These are phyloP conservation scores for Scheffersomyces cryptocercus DNA, from an alignment of 1,139 yeast genomes.

Conservation along the genomic window DNA sequence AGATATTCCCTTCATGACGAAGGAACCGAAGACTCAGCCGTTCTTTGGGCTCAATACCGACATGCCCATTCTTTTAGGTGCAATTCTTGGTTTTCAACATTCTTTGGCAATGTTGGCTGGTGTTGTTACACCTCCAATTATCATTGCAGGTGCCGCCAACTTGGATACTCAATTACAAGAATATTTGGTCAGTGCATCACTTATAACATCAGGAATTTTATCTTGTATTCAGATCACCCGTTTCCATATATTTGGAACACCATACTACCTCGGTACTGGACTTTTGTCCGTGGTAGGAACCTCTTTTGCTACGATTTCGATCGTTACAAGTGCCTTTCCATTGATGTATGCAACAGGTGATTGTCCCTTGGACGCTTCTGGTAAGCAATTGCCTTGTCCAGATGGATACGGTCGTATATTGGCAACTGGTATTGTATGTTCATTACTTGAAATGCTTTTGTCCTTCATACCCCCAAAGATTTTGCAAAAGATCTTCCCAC, in stretches of 20 bases:
- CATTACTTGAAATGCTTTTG: slow-evolving; percentile 66
- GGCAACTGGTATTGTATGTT: slow-evolving; percentile 78
- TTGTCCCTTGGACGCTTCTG: slow-evolving; percentile 63
- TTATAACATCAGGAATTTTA: slow-evolving; percentile 74
- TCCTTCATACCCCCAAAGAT: slow-evolving; percentile 75
- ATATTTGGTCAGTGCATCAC: slow-evolving; percentile 75
- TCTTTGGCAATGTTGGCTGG: slow-evolving; percentile 91
- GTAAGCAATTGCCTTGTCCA: slow-evolving; percentile 75
- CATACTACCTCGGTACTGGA: slow-evolving; percentile 83
- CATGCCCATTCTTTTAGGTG: slow-evolving; percentile 76
- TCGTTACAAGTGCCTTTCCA: slow-evolving; percentile 74
- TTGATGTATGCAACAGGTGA: slow-evolving; percentile 74
- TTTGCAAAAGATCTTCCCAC: slow-evolving; percentile 77
- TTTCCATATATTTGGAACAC: slow-evolving; percentile 70
- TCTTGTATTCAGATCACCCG: slow-evolving; percentile 80
- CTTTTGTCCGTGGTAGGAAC: slow-evolving; percentile 86
- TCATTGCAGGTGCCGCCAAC: slow-evolving; percentile 64
- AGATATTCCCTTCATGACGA: slow-evolving; percentile 63
- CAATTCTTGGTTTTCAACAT: slow-evolving; percentile 82
- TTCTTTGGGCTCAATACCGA: slow-evolving; percentile 78
- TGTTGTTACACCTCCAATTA: slow-evolving; percentile 80
- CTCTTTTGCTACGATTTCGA: slow-evolving; percentile 82
- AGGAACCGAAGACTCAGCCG: slow-evolving; percentile 60
- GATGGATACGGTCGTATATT: slow-evolving; percentile 86
- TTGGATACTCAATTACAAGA: slow-evolving; percentile 51